Evolutionary conservation across 371 early-diverging fungal genomes (phyloP), one percentile per base, ranked within the genome.

Genomic region (Mortierella sp.): DNA sequence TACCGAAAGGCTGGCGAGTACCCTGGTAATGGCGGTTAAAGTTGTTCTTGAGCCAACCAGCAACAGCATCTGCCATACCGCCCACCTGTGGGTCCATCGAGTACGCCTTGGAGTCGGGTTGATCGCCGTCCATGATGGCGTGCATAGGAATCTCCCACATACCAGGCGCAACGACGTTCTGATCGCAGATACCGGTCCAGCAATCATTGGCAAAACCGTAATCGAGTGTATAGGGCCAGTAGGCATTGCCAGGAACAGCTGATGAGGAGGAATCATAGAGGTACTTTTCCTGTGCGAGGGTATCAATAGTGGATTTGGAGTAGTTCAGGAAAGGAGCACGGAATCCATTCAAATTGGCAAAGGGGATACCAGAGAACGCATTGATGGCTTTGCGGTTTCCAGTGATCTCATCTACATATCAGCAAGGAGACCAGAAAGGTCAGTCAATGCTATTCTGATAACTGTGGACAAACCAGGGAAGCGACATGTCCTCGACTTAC

Each of bases 211-310:
- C 87, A 49, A 88, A 67, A 59, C 92, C 92, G 68, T 87, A 80
- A 62, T 92, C 92, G 27, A 92, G 80, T 3, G 91, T 92, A 69
- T 92, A 92, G 5, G 92, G 92, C 92, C 92, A 92, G 68, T 80
- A 84, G 21, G 83, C 80, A 60, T 88, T 86, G 31, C 81, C 79
- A 21, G 72, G 66, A 14, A 81, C 72, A 24, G 85, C 89, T 9
- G 86, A 72, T n/a, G 87, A 67, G 3, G 89, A 88, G 0, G 89
- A 84, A 52, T 92, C 93, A 66, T 90, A 92, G 24, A 64, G 61
- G 71, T 90, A 89, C 19, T 90, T 89, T 76, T 87, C 87, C 53
- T 84, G 80, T 10, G 71, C 72, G 47, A 90, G 63, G 55, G 81
- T 80, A 23, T 81, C 80, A 19, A 91, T 71, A 5, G 88, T 84